Percentiles rank a stretch among this genome's conserved stretches.
phyloP scores from a whole-genome alignment of 129 eudicot species.

The Tagetes patula region DNA sequence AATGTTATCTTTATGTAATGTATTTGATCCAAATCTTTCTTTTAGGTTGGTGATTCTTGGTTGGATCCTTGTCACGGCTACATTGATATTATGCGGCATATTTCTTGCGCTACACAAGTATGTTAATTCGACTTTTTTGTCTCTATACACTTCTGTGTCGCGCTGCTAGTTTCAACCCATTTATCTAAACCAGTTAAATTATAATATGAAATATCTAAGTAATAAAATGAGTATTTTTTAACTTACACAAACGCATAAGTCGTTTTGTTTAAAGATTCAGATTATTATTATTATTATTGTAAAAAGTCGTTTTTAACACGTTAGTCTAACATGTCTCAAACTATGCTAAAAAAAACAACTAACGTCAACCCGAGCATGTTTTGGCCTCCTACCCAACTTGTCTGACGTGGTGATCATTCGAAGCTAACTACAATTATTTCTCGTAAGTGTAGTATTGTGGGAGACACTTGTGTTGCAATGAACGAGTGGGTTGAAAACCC shows the following conservation, averaged over 20 bases:
- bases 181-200: neutral
- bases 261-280: neutral
- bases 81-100: constrained; percentile 74
- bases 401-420: neutral
- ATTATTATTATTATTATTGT: neutral
- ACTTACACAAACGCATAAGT: neutral
- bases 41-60: constrained; percentile 83
- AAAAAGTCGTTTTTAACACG: too few relatives aligned
- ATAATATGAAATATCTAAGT: neutral
- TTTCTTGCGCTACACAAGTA: constrained; percentile 94
- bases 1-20: neutral
- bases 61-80: constrained; percentile 75
- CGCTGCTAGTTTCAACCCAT: neutral
- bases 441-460: constrained; percentile 44
- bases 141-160: neutral
- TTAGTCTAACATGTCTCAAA: neutral
- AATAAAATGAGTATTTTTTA: neutral
- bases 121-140: constrained; percentile 37
- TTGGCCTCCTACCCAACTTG: neutral
- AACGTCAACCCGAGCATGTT: neutral
- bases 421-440: constrained; percentile 20
- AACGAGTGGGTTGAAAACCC: constrained; percentile 79
- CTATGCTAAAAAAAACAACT: neutral
- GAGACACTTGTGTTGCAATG: constrained; percentile 89
- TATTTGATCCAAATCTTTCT: neutral